A percentile compares a stretch with the other conserved stretches of the same genome.
These are phyloP conservation scores for Ceratocystis cacaofunesta DNA, from an alignment of 2,329 filamentous ascomycete genomes.

Conservation along the genomic window DNA sequence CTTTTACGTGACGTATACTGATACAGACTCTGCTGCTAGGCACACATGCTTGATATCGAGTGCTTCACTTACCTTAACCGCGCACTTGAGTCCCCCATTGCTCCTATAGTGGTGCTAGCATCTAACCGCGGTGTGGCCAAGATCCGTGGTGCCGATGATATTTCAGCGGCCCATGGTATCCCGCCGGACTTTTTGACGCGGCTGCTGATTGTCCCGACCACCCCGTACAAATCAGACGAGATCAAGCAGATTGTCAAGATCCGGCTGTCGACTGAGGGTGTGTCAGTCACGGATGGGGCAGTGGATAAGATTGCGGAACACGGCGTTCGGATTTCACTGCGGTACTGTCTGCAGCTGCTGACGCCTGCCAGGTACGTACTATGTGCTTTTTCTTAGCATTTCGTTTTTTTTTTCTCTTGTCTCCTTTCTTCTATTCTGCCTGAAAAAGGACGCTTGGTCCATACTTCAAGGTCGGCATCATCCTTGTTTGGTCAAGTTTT, in stretches of 20 bases:
- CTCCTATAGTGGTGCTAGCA: conserved; percentile 91
- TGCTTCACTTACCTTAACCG: conserved; percentile 98
- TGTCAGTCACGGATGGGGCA: conserved; percentile 65
- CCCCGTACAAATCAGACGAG: conserved; percentile 73
- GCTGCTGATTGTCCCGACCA: conserved; percentile 89
- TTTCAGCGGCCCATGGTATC: conserved; percentile 81
- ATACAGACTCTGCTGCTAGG: conserved; percentile 29
- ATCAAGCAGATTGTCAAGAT: conserved; percentile 85
- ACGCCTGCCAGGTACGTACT: conserved; percentile 57
- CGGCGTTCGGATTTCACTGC: conserved; percentile 74
- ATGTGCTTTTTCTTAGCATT: neutral
- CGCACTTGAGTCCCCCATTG: conserved; percentile 87
- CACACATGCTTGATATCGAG: conserved; percentile 98
- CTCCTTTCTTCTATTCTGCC: conserved; percentile 11
- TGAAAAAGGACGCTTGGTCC: neutral
- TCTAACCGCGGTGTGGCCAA: conserved; percentile 91
- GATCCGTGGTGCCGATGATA: conserved; percentile 71
- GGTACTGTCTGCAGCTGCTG: conserved; percentile 85
- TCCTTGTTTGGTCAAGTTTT: neutral
- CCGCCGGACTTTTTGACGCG: conserved; percentile 86
- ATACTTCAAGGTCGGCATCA: neutral
- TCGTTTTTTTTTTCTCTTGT: conserved; percentile 11
- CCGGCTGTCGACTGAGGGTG: conserved; percentile 65
- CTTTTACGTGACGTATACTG: neutral
- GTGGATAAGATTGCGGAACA: conserved; percentile 76